Conservation (phyloP, 2,329 filamentous ascomycete species). For the Hawksworthiomyces lignivorus region DNA sequence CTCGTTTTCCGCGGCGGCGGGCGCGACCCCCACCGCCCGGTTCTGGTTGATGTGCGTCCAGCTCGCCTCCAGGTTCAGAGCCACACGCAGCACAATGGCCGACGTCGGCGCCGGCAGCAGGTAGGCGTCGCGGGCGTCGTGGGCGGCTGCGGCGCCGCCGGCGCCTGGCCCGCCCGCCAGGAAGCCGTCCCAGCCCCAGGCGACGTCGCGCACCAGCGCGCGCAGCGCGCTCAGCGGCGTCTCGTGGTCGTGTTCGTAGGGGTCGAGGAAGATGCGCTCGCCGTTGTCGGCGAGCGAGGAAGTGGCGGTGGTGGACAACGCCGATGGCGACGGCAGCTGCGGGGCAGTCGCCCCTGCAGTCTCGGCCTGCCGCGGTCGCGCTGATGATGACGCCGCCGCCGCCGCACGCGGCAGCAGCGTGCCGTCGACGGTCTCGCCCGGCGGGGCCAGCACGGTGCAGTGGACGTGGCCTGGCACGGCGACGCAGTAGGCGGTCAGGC, state of each 20-base stretch:
- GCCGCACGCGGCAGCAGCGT: conserved; percentile 25
- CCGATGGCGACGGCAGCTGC: too few species aligned
- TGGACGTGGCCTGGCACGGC: conserved; percentile 82
- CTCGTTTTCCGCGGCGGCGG: too few species aligned
- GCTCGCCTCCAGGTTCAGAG: conserved; percentile 73
- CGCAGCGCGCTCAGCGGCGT: conserved; percentile 53
- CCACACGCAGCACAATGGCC: conserved; percentile 66
- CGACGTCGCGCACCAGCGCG: conserved; percentile 45
- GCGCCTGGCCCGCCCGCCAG: too few species aligned
- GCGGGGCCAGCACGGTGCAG: conserved; percentile 60
- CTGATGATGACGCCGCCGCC: conserved; percentile 22
- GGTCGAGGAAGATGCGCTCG: conserved; percentile 73
- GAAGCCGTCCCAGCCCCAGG: too few species aligned
- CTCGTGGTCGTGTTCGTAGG: conserved; percentile 64
- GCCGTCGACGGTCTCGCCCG: conserved; percentile 54
- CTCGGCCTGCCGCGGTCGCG: too few species aligned
- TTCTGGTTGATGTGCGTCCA: conserved; percentile 42
- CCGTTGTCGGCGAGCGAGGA: conserved; percentile 14
- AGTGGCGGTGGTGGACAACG: neutral
- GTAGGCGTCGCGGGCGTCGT: conserved; percentile 34
- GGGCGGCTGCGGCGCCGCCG: too few species aligned
- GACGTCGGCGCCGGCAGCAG: conserved; percentile 56
- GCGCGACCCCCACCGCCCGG: conserved; percentile 23
- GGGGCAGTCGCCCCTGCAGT: neutral
- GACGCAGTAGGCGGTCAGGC: conserved; percentile 69